These are phyloP conservation scores for Penicillium riverlandense DNA, from an alignment of 495 filamentous ascomycete species.

Conservation along the genomic window DNA sequence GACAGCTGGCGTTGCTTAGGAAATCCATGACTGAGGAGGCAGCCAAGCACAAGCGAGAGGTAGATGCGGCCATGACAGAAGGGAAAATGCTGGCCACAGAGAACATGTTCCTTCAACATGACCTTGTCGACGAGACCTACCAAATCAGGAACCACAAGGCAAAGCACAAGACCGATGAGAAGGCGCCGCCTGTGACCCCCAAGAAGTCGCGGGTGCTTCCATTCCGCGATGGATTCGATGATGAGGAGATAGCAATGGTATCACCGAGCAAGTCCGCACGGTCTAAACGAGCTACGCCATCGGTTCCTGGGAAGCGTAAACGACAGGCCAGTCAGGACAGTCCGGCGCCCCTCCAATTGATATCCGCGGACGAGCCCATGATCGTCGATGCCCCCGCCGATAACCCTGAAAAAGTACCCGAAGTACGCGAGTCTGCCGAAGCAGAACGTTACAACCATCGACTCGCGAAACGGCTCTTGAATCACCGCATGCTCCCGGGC, in stretches of 20 bases:
- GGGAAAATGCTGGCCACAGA: conserved; percentile 56
- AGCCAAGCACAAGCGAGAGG: conserved; percentile 46
- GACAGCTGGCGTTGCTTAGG: conserved; percentile 41
- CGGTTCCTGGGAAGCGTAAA: conserved; percentile 55
- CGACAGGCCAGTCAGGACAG: conserved; percentile 47
- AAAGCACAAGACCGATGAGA: conserved; percentile 30
- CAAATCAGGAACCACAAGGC: conserved; percentile 40
- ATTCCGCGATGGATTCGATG: conserved; percentile 66
- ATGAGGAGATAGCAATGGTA: conserved; percentile 55
- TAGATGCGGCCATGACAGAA: conserved; percentile 50
- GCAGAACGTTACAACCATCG: conserved; percentile 12
- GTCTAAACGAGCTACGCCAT: conserved; percentile 51
- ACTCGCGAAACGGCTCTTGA: conserved; percentile 51
- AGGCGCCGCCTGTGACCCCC: conserved; percentile 45
- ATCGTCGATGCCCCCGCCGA: conserved; percentile 17
- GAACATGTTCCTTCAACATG: conserved; percentile 58
- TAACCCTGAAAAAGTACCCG: conserved; percentile 10
- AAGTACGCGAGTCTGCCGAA: conserved; percentile 4
- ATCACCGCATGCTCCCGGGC: conserved; percentile 42
- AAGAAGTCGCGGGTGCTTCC: conserved; percentile 48
- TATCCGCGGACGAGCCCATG: conserved; percentile 25
- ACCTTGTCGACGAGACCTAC: conserved; percentile 51
- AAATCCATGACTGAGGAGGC: conserved; percentile 48
- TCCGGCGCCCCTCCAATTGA: conserved; percentile 47
- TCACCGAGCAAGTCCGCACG: conserved; percentile 50